Conservation (phyloP, 2,329 filamentous ascomycete genomes). For the Beauveria rudraprayagi region DNA sequence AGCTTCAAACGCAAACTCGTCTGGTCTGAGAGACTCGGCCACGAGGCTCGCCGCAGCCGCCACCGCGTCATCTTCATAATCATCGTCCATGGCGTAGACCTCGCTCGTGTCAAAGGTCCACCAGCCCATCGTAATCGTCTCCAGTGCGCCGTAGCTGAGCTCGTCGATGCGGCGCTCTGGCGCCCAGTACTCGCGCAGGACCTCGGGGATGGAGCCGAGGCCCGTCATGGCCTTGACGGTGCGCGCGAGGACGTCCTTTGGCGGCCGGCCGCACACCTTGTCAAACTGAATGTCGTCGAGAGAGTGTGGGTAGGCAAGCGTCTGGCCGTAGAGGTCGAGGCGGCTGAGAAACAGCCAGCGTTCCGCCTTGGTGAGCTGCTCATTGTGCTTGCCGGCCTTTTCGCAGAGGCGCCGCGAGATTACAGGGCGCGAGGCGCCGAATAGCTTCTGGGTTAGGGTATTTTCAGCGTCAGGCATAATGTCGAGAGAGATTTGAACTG, state of each 20-base stretch:
- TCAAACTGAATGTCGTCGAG: conserved; percentile 12
- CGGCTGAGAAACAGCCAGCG: conserved; percentile 14
- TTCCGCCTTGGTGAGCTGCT: conserved; percentile 14
- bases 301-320: conserved; percentile 12
- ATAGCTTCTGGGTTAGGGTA: background rate
- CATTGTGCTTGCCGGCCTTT: conserved; percentile 14
- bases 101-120: conserved; percentile 5
- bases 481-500: background rate
- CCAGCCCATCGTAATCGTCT: background rate
- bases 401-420: conserved; percentile 12
- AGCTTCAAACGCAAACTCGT: background rate
- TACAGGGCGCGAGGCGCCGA: background rate
- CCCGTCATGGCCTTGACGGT: conserved; percentile 5
- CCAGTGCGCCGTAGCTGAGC: background rate
- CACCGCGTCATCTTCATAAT: background rate
- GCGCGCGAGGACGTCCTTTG: conserved; percentile 6
- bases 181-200: background rate
- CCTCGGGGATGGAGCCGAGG: background rate
- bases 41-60: background rate
- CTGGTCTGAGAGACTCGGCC: background rate
- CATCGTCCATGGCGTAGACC: background rate
- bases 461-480: background rate
- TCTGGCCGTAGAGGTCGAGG: conserved; percentile 13
- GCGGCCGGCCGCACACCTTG: conserved; percentile 12
- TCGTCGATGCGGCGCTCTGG: background rate